These are phyloP conservation scores for Saccharomyces uvarum DNA, from an alignment of 1,139 yeast species.

Conservation along the genomic window DNA sequence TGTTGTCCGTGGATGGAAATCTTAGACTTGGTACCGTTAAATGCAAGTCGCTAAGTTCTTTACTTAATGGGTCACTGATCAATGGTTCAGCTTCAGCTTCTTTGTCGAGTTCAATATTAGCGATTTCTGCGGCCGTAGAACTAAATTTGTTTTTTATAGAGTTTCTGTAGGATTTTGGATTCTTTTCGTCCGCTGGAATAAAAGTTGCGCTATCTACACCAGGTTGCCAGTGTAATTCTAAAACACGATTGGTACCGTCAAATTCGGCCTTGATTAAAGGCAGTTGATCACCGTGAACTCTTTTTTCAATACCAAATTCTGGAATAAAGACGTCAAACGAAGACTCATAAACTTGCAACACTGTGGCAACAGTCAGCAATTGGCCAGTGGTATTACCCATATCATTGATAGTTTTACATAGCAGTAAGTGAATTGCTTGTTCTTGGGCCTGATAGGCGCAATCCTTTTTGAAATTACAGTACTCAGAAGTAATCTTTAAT, in stretches of 20 bases:
- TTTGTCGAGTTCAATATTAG: slow-evolving; percentile 35
- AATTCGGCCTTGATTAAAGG: slow-evolving; percentile 91
- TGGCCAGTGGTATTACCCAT: slow-evolving; percentile 75
- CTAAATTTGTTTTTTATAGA: slow-evolving; percentile 75
- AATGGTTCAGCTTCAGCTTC: slow-evolving; percentile 23
- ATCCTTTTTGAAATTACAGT: slow-evolving; percentile 91
- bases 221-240: slow-evolving; percentile 87
- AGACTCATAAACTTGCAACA: slow-evolving; percentile 88
- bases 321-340: slow-evolving; percentile 93
- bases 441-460: slow-evolving; percentile 92
- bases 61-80: slow-evolving; percentile 38
- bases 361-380: slow-evolving; percentile 75
- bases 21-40: slow-evolving; percentile 47
- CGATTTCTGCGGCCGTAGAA: slow-evolving; percentile 63
- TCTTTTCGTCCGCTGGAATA: slow-evolving; percentile 80
- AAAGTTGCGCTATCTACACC: slow-evolving; percentile 88
- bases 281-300: slow-evolving; percentile 95
- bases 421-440: slow-evolving; percentile 80
- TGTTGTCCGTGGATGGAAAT: slow-evolving; percentile 34
- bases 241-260: slow-evolving; percentile 55
- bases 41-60: slow-evolving; percentile 44
- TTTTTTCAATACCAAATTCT: slow-evolving; percentile 90
- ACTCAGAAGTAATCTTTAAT: slow-evolving; percentile 75
- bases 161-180: slow-evolving; percentile 64
- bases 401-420: slow-evolving; percentile 78